These are phyloP conservation scores for Mimosa bimucronata DNA, from an alignment of 306 rosid species.

Conservation along the genomic window DNA sequence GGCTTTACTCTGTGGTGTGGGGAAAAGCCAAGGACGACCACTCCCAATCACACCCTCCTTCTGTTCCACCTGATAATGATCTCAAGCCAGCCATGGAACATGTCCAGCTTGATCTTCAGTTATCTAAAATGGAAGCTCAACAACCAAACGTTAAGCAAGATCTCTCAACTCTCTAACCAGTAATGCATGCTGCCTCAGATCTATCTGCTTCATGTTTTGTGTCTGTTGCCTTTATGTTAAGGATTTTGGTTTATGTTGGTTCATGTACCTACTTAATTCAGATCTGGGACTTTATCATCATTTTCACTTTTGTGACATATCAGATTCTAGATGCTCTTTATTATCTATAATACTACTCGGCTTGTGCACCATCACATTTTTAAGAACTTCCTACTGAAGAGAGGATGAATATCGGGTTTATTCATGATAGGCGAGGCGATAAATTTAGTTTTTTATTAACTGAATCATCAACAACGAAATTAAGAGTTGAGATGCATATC, in stretches of 20 bases:
- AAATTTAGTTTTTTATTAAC: not conserved
- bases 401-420: not conserved
- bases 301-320: not conserved
- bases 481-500: not conserved
- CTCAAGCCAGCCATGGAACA: constrained; percentile 3
- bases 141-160: not conserved
- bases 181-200: not conserved
- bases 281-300: not conserved
- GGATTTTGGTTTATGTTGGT: not conserved
- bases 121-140: constrained; percentile 14
- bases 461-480: not conserved
- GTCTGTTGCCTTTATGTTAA: not conserved
- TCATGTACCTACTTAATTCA: not conserved
- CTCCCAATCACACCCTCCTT: not conserved
- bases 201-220: no score
- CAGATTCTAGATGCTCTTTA: not conserved
- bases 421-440: not conserved
- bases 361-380: not conserved
- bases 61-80: not conserved
- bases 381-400: not conserved
- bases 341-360: no score
- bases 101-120: not conserved
- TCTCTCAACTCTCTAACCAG: not conserved
- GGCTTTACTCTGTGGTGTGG: constrained; percentile 77
- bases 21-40: constrained; percentile 77